Base-by-base conservation (phyloP, 345 rosid species). In the Corchorus olitorius region DNA sequence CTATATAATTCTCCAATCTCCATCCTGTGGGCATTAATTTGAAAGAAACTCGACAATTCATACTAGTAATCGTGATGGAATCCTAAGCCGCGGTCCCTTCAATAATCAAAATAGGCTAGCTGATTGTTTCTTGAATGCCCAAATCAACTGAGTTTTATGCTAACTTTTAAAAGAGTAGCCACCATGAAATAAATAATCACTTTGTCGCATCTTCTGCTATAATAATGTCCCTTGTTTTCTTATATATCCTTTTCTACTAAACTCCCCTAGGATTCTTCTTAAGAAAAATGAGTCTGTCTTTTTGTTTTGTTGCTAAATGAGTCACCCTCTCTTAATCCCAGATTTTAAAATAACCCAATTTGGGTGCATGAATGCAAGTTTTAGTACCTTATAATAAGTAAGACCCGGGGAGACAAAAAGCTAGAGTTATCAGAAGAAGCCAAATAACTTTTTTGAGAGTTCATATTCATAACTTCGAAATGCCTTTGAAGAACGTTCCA, bases 401-500 rank as follows among this genome's bases (percentile, higher is more conserved):
- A 41, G 41, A 64, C 22, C 27, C 27, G 27, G 56, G 58, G 77
- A 73, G 85, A 55, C 81, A 82, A 75, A 76, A 77, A 73, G 82
- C 61, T 11, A 46, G 20, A 71, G 73, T 76, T 64, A 73, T 54
- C 68, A 76, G 80, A 86, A 78, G 86, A 73, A 85, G 81, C 86
- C 80, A 82, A 78, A 65, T 16, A 76, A 72, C 80, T 72, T 75
- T 75, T 74, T 6, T 14, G 15, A 45, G n/a, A 33, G 34, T 27
- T 27, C 27, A 27, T 27, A 27, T 79, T 77, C 77, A 76, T 76
- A 13, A 66, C 53, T 76, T 81, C 84, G 70, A 81, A 76, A 81
- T 75, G 84, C 79, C 88, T 76, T 83, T 35, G 85, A 77, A 74
- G 82, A 78, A 85, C 86, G 89, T 85, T 88, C 93, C 90, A 69